Base-by-base conservation (phyloP, 2,329 filamentous ascomycete genomes). In the Penicillium freii region DNA sequence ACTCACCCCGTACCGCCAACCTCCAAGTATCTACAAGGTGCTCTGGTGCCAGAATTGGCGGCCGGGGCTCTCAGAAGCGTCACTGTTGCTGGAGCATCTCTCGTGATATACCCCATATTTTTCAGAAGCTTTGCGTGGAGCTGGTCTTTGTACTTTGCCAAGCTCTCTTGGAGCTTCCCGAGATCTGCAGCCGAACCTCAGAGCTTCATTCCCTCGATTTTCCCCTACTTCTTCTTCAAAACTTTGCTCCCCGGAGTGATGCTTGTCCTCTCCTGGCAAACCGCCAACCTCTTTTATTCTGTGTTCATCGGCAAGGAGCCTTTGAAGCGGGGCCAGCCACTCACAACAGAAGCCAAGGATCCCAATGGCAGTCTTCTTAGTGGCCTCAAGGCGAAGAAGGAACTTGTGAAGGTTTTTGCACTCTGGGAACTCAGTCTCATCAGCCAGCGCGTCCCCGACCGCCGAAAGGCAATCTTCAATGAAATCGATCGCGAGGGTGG, bases 351-450 rank as follows among this genome's bases (percentile, higher is more conserved):
- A 64, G 90, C 91, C 17, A 94, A 90, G 69, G 92, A 97, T 73
- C 91, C 93, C 0, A 97, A 96, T 68, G 92, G 91, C 36, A 96
- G 90, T 70, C 80, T 97, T 29, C 73, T 97, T 48, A 91, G 87
- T 56, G 93, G 93, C 0, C 74, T 97, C 45, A 92, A 87, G 71
- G 88, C 88, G 62, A 94, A 92, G 76, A 94, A 93, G 73, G 81
- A 90, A 9, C 81, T 90, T 10, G 86, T 90, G 59, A 87, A 85
- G 83, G 83, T 86, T 0, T 96, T 95, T 72, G 92, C 93, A 17
- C 89, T 96, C 74, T 96, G 92, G 92, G 93, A 97, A 70, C 80
- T 97, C 29, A 85, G 86, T 31, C 82, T 90, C 55, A 96, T 97
- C 65, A 87, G 90, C 38, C 84, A 88, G 56, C 83, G 85, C 53